Percentiles rank a stretch among this genome's conserved stretches.
phyloP scores from a whole-genome alignment of 1,284 basidiomycete species.

The Leccinum solheimii region DNA sequence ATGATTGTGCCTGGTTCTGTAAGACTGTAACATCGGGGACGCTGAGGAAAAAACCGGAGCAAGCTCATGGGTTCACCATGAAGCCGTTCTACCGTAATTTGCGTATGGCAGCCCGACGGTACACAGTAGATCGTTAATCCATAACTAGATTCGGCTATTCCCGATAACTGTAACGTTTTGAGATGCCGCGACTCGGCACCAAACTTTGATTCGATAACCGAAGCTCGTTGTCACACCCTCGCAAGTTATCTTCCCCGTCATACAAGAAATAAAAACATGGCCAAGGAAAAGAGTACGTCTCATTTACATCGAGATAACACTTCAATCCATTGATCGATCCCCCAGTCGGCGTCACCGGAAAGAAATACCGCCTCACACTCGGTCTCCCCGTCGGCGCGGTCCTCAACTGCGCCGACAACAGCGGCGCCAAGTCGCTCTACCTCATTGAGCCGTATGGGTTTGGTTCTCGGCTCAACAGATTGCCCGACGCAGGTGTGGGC shows the following conservation, averaged over 20 bases:
- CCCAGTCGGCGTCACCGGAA: constrained; percentile 62
- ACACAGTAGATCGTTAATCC: too few relatives aligned
- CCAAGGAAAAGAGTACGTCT: constrained; percentile 27
- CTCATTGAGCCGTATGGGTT: constrained; percentile 91
- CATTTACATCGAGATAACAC: neutral
- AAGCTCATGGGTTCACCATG: neutral
- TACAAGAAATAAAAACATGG: constrained; percentile 18
- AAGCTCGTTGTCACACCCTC: neutral
- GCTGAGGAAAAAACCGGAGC: neutral
- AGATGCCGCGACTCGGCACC: constrained; percentile 18
- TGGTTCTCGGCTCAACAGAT: constrained; percentile 95
- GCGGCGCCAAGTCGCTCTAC: constrained; percentile 95
- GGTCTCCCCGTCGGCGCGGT: constrained; percentile 98
- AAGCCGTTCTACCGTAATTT: neutral
- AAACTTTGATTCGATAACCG: constrained; percentile 19
- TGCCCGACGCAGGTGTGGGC: constrained; percentile 97
- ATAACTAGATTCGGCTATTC: neutral
- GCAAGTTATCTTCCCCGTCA: constrained; percentile 1
- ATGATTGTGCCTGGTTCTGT: neutral
- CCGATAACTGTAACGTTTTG: constrained; percentile 19
- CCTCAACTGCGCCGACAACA: constrained; percentile 99
- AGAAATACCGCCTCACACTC: constrained; percentile 97
- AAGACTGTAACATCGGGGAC: too few relatives aligned
- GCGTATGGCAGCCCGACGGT: neutral
- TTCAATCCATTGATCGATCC: neutral